Percentiles rank a stretch among this genome's conserved stretches.
Evolutionary conservation across 202 grass and related monocot genomes (phyloP).

Genomic region (Schoenoplectus tabernaemontani): DNA sequence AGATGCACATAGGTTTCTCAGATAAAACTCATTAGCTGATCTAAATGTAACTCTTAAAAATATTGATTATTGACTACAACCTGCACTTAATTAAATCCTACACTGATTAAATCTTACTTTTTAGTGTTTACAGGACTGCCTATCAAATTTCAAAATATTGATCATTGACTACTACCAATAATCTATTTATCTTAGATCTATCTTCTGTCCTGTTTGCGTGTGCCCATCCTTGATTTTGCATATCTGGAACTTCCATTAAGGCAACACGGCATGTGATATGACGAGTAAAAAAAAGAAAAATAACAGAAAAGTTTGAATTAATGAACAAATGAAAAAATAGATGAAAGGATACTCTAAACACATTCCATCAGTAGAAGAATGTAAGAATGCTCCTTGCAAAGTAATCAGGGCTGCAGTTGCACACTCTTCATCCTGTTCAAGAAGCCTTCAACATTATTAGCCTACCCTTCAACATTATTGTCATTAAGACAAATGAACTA

Average conservation of each 20-base stretch:
- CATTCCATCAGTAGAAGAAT: conserved; percentile 72
- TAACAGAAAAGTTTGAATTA: conserved; percentile 5
- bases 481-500: conserved; percentile 13
- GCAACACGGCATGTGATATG: neutral
- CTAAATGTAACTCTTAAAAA: neutral
- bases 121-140: neutral
- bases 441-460: conserved; percentile 5
- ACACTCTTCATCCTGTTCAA: conserved; percentile 51
- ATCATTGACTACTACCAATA: neutral
- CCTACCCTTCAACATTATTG: neutral
- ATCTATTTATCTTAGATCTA: conserved; percentile 23
- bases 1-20: neutral
- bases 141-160: neutral
- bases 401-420: conserved; percentile 67
- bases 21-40: neutral
- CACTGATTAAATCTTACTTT: too few species aligned
- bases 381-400: conserved; percentile 71
- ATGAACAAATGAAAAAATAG: neutral
- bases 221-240: conserved; percentile 93
- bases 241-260: conserved; percentile 57
- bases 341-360: conserved; percentile 88
- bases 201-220: conserved; percentile 44
- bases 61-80: neutral
- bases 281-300: conserved; percentile 1
- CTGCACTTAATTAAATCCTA: neutral